Evolutionary conservation across 192 early-diverging fungal species (phyloP), one percentile per base, ranked within the genome.

Genomic region (Funneliformis mosseae): DNA sequence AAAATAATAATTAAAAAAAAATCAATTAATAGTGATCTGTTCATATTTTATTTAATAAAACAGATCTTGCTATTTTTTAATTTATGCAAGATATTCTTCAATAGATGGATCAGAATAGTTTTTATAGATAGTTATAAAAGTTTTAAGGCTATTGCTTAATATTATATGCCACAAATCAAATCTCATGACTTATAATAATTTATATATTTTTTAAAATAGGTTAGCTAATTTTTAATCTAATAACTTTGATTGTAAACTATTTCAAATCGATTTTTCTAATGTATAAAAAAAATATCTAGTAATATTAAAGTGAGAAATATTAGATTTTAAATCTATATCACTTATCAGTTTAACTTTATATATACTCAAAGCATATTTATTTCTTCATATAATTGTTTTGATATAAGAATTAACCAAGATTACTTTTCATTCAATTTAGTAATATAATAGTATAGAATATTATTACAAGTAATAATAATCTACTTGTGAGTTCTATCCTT

Each of bases 11-110:
- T 33, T n/a, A n/a, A n/a, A n/a, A 33, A 33, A 33, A 33, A 77
- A 25, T 11, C 28, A 66, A 66, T 25, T 66, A 66, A 66, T 27
- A 18, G 14, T 38, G 0, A 55, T n/a, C 74, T 75, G n/a, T 55
- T 75, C 25, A 75, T 33, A 75, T 75, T 75, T 75, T 75, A 75
- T 59, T 60, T 59, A 50, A 75, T 75, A 75, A 59, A 75, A 2
- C 8, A 25, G 48, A 59, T 75, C 48, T 27, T 75, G n/a, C 33
- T 75, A 50, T 75, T 60, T 16, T 75, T 75, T 75, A 50, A 59
- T 18, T 4, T 5, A 75, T 6, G 1, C 1, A 21, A 72, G 10
- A 28, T 72, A 72, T 42, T 25, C 16, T 42, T 72, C 21, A 10
- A 75, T 50, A 38, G 48, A 60, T 60, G 7, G n/a, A 28, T 75